phyloP scores from a whole-genome alignment of 2,329 filamentous ascomycete genomes.

The Claviceps spartinae region DNA sequence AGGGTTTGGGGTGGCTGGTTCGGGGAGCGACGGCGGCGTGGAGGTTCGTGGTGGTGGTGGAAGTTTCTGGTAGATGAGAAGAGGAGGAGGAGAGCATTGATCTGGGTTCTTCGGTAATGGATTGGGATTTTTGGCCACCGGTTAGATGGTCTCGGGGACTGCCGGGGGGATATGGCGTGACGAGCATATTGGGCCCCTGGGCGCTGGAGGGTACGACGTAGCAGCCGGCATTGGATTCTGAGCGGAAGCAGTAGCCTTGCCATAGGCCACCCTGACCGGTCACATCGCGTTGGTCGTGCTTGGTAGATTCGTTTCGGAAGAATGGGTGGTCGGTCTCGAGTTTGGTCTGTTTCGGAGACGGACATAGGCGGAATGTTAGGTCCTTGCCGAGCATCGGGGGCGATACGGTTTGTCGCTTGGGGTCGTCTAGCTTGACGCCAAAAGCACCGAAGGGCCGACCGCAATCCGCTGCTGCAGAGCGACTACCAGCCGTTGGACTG shows the following conservation, averaged over 20 bases:
- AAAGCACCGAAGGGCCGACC: slow-evolving; percentile 30
- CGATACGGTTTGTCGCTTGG: slow-evolving; percentile 37
- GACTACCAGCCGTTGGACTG: neutral
- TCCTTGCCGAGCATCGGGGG: slow-evolving; percentile 84
- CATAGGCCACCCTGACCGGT: slow-evolving; percentile 56
- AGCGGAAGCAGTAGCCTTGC: slow-evolving; percentile 54
- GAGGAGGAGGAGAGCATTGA: slow-evolving; percentile 14
- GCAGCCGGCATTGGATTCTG: slow-evolving; percentile 21
- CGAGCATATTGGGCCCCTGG: slow-evolving; percentile 34
- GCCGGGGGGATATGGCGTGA: slow-evolving; percentile 31
- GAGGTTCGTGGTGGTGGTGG: slow-evolving; percentile 6
- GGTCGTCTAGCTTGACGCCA: slow-evolving; percentile 24
- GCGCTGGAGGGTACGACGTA: slow-evolving; percentile 28
- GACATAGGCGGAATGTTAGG: slow-evolving; percentile 66
- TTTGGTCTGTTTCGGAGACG: slow-evolving; percentile 71
- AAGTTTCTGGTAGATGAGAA: slow-evolving; percentile 5
- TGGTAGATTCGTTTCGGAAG: slow-evolving; percentile 29
- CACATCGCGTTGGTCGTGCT: slow-evolving; percentile 38
- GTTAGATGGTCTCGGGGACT: slow-evolving; percentile 25
- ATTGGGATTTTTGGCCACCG: slow-evolving; percentile 25
- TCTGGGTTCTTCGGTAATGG: slow-evolving; percentile 28
- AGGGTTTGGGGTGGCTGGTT: slow-evolving; percentile 21
- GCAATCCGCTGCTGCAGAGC: slow-evolving; percentile 2
- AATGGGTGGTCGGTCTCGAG: slow-evolving; percentile 65
- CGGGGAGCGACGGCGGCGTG: slow-evolving; percentile 13